A percentile compares a stretch with the other conserved stretches of the same genome.
phyloP scores from a whole-genome alignment of 2,329 filamentous ascomycete species.

The Coniella lustricola region DNA sequence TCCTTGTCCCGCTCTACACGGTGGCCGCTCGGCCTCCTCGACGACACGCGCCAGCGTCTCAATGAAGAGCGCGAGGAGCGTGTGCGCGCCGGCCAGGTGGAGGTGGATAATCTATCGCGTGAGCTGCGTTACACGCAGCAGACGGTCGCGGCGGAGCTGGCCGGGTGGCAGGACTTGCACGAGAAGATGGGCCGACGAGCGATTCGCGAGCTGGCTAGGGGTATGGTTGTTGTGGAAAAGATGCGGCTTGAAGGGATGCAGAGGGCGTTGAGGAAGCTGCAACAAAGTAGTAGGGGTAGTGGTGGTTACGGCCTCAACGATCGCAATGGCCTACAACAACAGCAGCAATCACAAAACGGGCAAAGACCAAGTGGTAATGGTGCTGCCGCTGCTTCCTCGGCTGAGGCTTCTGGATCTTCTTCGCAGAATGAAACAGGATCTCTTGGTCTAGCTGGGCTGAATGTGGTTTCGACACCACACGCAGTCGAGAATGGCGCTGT shows the following conservation, averaged over 20 bases:
- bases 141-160: constrained; percentile 83
- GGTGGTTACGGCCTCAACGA: neutral
- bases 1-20: constrained; percentile 67
- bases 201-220: constrained; percentile 66
- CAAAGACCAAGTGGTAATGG: too few species aligned
- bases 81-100: constrained; percentile 60
- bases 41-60: constrained; percentile 77
- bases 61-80: constrained; percentile 81
- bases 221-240: constrained; percentile 73
- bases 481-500: constrained; percentile 4
- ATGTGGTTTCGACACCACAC: constrained; percentile 11
- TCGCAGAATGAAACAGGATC: neutral
- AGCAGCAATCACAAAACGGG: too few species aligned
- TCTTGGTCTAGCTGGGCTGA: constrained; percentile 13
- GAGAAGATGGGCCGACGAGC: constrained; percentile 69
- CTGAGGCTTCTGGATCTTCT: too few species aligned
- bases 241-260: constrained; percentile 73
- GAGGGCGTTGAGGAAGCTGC: constrained; percentile 64
- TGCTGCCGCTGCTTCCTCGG: too few species aligned
- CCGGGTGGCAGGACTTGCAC: constrained; percentile 88
- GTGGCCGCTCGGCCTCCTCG: constrained; percentile 75
- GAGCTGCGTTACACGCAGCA: constrained; percentile 91
- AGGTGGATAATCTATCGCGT: constrained; percentile 66
- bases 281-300: constrained; percentile 19
- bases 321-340: neutral